Conservation (phyloP, 2,329 filamentous ascomycete genomes). For the Bertia moriformis region DNA sequence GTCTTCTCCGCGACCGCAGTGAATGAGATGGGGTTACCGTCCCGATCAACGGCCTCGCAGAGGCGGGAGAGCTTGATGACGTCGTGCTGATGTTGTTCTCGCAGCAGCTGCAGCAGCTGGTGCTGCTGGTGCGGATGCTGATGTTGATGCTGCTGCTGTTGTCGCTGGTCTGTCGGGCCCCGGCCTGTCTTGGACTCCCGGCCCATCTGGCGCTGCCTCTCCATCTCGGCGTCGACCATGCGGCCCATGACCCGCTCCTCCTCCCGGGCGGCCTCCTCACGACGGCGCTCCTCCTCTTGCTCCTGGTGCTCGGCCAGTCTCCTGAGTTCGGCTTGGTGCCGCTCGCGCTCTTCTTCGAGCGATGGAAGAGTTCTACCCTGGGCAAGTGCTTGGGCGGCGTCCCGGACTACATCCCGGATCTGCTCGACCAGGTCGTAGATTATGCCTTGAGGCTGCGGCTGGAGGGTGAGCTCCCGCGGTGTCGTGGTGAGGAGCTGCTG, state of each 20-base stretch:
- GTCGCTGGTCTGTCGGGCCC: constrained; percentile 19
- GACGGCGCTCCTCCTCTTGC: not conserved
- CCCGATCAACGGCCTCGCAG: constrained; percentile 46
- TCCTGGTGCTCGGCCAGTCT: constrained; percentile 17
- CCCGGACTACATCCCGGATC: constrained; percentile 45
- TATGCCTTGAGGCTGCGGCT: constrained; percentile 28
- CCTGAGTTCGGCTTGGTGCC: constrained; percentile 38
- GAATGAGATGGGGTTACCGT: constrained; percentile 53
- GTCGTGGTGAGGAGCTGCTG: constrained; percentile 46
- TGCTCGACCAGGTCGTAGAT: constrained; percentile 44
- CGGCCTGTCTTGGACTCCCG: constrained; percentile 50
- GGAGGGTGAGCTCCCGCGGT: constrained; percentile 7
- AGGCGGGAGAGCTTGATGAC: constrained; percentile 51
- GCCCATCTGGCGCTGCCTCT: constrained; percentile 45
- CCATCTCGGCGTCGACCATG: not conserved
- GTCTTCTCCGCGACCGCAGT: constrained; percentile 57
- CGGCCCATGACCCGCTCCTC: constrained; percentile 10
- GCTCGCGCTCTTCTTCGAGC: constrained; percentile 44
- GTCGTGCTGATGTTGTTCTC: constrained; percentile 10
- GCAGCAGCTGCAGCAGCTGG: constrained; percentile 2
- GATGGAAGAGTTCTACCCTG: constrained; percentile 41
- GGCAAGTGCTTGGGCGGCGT: constrained; percentile 36
- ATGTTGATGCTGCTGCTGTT: constrained; percentile 14
- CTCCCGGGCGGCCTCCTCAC: constrained; percentile 21
- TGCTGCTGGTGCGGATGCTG: constrained; percentile 10